These are phyloP conservation scores for Penicillium crystallinum DNA, from an alignment of 495 filamentous ascomycete genomes.

Conservation along the genomic window DNA sequence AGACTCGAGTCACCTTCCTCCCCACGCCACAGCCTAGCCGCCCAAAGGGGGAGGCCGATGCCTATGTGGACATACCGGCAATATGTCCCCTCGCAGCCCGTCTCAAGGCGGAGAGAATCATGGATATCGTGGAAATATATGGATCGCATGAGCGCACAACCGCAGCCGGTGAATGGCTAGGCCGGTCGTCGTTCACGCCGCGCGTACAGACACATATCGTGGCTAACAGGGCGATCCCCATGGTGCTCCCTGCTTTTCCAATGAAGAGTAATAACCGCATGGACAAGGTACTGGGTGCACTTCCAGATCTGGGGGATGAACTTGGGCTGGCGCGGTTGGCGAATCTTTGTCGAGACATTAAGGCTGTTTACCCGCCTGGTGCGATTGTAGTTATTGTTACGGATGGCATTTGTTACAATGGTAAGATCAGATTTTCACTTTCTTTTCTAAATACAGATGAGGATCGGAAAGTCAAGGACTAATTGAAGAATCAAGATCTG, in stretches of 20 bases:
- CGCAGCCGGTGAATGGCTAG: conserved; percentile 1
- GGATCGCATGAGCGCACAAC: conserved; percentile 2
- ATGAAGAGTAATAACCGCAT: conserved; percentile 48
- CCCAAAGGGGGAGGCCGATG: neutral
- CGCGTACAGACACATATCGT: conserved; percentile 1
- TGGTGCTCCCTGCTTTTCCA: conserved; percentile 46
- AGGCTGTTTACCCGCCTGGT: conserved; percentile 41
- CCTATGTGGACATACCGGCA: neutral
- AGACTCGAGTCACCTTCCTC: neutral
- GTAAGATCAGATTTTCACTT: conserved; percentile 24
- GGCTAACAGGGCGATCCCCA: neutral
- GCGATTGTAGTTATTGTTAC: conserved; percentile 46
- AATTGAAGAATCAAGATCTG: conserved; percentile 34
- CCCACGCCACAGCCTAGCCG: neutral
- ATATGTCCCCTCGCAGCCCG: neutral
- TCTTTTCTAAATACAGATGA: too few species aligned
- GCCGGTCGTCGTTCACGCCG: conserved; percentile 3
- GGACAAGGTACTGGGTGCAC: conserved; percentile 41
- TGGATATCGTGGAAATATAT: conserved; percentile 3
- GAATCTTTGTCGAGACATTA: conserved; percentile 35
- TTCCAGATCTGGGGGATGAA: conserved; percentile 50
- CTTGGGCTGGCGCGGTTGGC: conserved; percentile 45
- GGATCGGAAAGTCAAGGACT: neutral
- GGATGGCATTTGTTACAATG: conserved; percentile 51
- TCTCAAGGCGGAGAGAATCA: neutral